Evolutionary conservation across 345 rosid species (phyloP), one percentile per base, ranked within the genome.

Genomic region (Citrus reticulata): DNA sequence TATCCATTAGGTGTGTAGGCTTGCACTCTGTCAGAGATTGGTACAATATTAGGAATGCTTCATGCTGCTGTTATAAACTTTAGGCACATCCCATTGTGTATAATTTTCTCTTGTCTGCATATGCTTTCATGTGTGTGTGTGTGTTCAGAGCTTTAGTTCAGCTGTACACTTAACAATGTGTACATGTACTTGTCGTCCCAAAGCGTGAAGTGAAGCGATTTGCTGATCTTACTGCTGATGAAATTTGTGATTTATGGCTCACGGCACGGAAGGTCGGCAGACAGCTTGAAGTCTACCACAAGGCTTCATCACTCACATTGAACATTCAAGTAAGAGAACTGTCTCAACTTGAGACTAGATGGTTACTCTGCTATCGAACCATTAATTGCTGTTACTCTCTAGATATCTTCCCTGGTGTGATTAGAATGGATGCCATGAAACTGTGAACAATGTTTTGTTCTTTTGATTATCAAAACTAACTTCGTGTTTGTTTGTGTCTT

Each of bases 141-240:
- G 17, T 13, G 51, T 46, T 46, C 51, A 46, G 51, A 46, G 51
- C 51, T 1, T 46, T 46, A 46, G 51, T 46, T 46, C 17, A 46
- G 51, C 17, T 13, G 17, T 46, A 46, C 51, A 1, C 93, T 91
- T 89, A 74, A 90, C 94, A n/a, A 64, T 67, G 81, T 39, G 55
- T 25, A 93, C 97, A 93, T 91, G 99, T 96, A 72, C 97, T 96
- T 74, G 91, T 93, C 72, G 87, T 93, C 80, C 97, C 97, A 69
- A 86, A 86, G 85, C 97, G 98, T 72, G 92, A 90, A 84, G 98
- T 88, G 70, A 88, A 91, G 80, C 95, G 97, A 51, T 89, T 96
- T 86, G 89, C 78, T 83, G 98, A 96, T 84, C 98, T 94, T 70
- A 94, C 92, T 76, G 89, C 85, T 73, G 92, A 91, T 20, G 97